Base-by-base conservation (phyloP, 371 early-diverging fungal genomes). In the Blakeslea trispora region DNA sequence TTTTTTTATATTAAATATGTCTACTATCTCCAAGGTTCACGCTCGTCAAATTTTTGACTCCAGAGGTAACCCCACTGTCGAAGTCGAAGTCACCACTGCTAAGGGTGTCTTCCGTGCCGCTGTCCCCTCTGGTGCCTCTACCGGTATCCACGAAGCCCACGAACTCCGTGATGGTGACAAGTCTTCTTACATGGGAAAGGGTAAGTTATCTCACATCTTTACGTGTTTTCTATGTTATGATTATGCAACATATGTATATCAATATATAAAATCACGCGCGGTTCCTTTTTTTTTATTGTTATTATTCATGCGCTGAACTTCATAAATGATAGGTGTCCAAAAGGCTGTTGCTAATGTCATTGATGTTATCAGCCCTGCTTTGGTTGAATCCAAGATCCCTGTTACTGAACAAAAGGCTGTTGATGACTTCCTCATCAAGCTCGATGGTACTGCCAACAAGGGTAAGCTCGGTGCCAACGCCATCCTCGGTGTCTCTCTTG, bases 41-140 rank as follows among this genome's bases (percentile, higher is more conserved):
- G 98, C 98, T 64, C 93, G 99, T 75, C 96, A 96, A 82, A 97
- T 99, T 81, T 96, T 97, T 70, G 97, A 98, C 81, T 99, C 99
- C 50, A 89, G 99, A 69, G 99, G 99, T 60, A 95, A 94, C 88
- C 99, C 99, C 60, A 99, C 99, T 61, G 92, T 98, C 52, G 99
- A 99, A 83, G 98, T 99, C 44, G 99, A 99, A 64, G 84, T 99
- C 69, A 91, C 92, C 71, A 98, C 97, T 68, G 77, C 71, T 40
- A 82, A 88, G 68, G 94, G 93, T 64, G 76, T 90, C 59, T 95
- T 96, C 88, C 92, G 96, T 66, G 95, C 97, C 53, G 97, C 95
- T 57, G 99, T 98, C 35, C 99, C 99, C 55, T 96, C 97, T 59
- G 99, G 99, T 68, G 99, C 99, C 42, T 99, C 99, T 53, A 99